Percentiles rank a stretch among this genome's conserved stretches.
These are phyloP conservation scores for Prunus yedoensis DNA, from an alignment of 331 rosid species.

Conservation along the genomic window DNA sequence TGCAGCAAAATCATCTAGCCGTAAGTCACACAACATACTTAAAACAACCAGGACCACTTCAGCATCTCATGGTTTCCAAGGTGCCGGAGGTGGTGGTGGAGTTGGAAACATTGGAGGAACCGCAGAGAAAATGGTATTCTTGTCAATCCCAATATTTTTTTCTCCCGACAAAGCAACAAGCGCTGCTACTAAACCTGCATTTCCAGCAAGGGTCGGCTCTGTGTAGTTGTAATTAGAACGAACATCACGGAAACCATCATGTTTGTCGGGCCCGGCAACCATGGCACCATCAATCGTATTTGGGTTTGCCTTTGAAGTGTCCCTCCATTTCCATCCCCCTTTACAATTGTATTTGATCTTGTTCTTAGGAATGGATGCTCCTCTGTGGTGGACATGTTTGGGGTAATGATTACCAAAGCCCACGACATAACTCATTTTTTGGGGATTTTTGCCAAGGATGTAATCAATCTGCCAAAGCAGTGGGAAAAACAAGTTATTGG, in stretches of 20 bases:
- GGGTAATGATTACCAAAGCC: slow-evolving; percentile 94
- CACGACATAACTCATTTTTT: slow-evolving; percentile 82
- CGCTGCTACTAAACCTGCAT: slow-evolving; percentile 94
- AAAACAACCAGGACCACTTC: slow-evolving; percentile 12
- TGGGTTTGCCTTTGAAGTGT: slow-evolving; percentile 74
- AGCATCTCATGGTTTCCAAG: slow-evolving; percentile 81
- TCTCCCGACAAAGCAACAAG: slow-evolving; percentile 92
- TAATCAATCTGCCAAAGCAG: slow-evolving; percentile 75
- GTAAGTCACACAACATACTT: slow-evolving; percentile 42
- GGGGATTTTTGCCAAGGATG: slow-evolving; percentile 90
- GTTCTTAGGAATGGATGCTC: slow-evolving; percentile 90
- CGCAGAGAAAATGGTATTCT: slow-evolving; percentile 89
- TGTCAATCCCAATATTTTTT: slow-evolving; percentile 58
- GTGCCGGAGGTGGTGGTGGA: slow-evolving; percentile 99
- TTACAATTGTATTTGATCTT: slow-evolving; percentile 86
- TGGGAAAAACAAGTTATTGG: not conserved
- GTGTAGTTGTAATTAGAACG: slow-evolving; percentile 93
- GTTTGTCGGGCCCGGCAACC: slow-evolving; percentile 98
- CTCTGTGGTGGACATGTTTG: slow-evolving; percentile 93
- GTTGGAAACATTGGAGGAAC: slow-evolving; percentile 99
- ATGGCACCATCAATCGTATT: slow-evolving; percentile 83
- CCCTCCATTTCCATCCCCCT: slow-evolving; percentile 99
- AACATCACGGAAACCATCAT: slow-evolving; percentile 88
- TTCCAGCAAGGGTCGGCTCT: slow-evolving; percentile 95
- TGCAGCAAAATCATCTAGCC: slow-evolving; percentile 38